Evolutionary conservation across 2,329 filamentous ascomycete species (phyloP).

Genomic region (Epichloe gansuensis): DNA sequence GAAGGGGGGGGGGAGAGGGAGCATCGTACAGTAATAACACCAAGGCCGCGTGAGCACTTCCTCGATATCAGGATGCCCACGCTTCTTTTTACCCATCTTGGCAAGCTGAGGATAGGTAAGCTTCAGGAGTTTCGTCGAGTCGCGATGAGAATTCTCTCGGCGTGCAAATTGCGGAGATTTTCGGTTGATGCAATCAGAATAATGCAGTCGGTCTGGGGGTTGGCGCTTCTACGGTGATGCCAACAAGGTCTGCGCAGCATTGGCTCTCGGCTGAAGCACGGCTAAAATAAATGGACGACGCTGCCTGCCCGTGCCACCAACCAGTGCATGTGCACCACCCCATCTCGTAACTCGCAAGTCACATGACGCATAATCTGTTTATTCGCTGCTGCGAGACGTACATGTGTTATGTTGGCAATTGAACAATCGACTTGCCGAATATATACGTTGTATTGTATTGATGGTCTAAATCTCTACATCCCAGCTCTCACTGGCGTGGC

Average conservation of each 20-base stretch:
- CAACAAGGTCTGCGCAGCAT: not conserved
- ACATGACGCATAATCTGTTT: no score
- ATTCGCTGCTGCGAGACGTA: no score
- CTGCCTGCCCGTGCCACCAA: not conserved
- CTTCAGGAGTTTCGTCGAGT: not conserved
- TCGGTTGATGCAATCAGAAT: not conserved
- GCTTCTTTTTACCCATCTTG: slow-evolving; percentile 79
- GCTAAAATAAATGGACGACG: slow-evolving; percentile 8
- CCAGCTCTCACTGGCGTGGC: no score
- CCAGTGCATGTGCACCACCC: no score
- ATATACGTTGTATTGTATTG: no score
- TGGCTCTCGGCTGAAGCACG: slow-evolving; percentile 14
- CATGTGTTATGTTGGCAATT: no score
- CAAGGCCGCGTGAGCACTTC: slow-evolving; percentile 78
- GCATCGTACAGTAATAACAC: slow-evolving; percentile 81
- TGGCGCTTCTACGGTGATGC: not conserved
- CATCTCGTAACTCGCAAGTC: no score
- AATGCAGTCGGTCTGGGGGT: not conserved
- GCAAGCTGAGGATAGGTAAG: not conserved
- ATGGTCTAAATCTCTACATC: no score
- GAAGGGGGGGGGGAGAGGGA: no score
- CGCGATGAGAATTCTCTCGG: not conserved
- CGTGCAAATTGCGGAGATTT: not conserved
- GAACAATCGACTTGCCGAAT: no score
- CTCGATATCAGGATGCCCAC: slow-evolving; percentile 72